Evolutionary conservation across 768 basidiomycete genomes (phyloP), one percentile per base, ranked within the genome.

Genomic region (Podaxis sp.): DNA sequence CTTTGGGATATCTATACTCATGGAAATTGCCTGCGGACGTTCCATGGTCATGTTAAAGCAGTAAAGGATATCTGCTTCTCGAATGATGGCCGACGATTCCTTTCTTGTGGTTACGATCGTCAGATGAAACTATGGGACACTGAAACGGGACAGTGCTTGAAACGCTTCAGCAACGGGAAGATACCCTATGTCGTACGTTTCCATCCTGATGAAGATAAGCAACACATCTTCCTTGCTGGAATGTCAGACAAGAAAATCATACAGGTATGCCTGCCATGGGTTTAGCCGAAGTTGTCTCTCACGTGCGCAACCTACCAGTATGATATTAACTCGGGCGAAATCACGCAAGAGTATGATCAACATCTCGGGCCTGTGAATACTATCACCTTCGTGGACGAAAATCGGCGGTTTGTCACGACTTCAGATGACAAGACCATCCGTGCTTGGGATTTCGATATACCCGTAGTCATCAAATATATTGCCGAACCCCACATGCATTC

Each of bases 221-320:
- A 98, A 72, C 80, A 97, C 72, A 89, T 96, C 56, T 99, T 98
- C 80, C 80, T 99, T 51, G 96, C 96, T 54, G 97, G 97, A 64
- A 99, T 99, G 97, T 92, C 90, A 44, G 96, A 99, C 78, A 99
- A 99, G 80, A 99, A 98, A 77, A 97, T 99, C 67, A 93, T 99
- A 41, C 96, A 98, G 84, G 96, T 95, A 70, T 63, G 82, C 58
- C 57, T 56, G 24, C 49, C 50, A 17, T 7, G 28, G 30, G n/a
- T 20, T 15, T 52, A 53, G 12, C n/a, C 11, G 10, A 55, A 26
- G 55, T 28, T 40, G 37, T 55, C 40, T 37, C 37, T 58, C 52
- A 61, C 13, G 60, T 33, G 44, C 57, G 41, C 20, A 17, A 33
- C 49, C 63, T 83, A 46, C 22, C 65, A 98, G 95, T 99, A 97